Evolutionary conservation across 2,329 filamentous ascomycete genomes (phyloP), one percentile per base, ranked within the genome.

Genomic region (Domatiomyces globalis): DNA sequence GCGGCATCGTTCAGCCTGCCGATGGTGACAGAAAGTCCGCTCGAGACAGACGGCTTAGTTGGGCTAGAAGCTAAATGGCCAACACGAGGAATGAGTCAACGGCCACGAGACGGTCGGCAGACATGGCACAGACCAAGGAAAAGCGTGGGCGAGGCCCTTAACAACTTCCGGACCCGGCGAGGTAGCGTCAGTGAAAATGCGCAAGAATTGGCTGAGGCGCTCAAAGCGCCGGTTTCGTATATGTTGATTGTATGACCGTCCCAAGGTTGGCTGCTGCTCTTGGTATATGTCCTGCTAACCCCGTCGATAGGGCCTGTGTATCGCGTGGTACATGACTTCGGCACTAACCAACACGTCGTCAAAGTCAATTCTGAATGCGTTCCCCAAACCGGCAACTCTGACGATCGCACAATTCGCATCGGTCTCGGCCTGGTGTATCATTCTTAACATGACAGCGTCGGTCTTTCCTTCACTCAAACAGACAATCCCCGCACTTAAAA

Each of bases 321-420:
- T 89, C 52, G 71, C 90, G 63, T 96, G 92, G 92, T 98, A 96
- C 73, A 78, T 85, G 66, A 94, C 89, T 20, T 96, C 90, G 44
- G 92, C 94, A 56, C 73, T 96, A 60, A 95, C 92, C 56, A 98
- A 96, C 66, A 95, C 92, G 1, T 96, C 92, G 20, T 95, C 92
- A 49, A 98, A 98, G 71, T 86, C 90, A 17, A 98, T 98, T 63
- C 75, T 96, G 55, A 95, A 87, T 60, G 85, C 87, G 44, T 87
- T 95, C 59, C 81, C 86, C 53, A 92, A 87, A 68, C 90, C 90
- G 1, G 85, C 92, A 29, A 95, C 90, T 18, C 77, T 96, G 61
- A 96, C 90, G 1, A 76, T 95, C 52, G 76, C 95, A 49, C 92
- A 98, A 73, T 98, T 98, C 70, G 84, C 81, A 52, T 89, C 95